Base-by-base conservation (phyloP, 257 asterid species). In the Fraxinus americana region DNA sequence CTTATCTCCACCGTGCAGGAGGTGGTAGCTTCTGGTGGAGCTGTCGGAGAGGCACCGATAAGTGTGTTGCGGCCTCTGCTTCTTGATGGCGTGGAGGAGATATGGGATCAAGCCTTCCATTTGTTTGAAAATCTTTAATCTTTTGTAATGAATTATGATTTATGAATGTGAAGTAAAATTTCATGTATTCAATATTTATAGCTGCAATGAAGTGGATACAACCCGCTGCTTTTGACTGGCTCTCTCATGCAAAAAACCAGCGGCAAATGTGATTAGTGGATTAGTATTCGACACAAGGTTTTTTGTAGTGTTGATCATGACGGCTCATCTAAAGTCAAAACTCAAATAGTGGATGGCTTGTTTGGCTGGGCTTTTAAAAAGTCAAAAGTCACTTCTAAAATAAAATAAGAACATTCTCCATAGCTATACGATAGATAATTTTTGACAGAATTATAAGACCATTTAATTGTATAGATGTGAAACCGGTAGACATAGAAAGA, bases 31-130 rank as follows among this genome's bases (percentile, higher is more conserved):
- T 52, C 95, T 87, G 82, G 74, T 82, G 71, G 97, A 89, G 87
- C 79, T 82, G n/a, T 83, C 88, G 2, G 97, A 88, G 21, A 88
- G 86, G 80, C 90, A 84, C 71, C 90, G 90, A 78, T 82, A 84
- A 57, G 82, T 75, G 61, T 70, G 80, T 6, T 85, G 86, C 45
- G 87, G 87, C 76, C 25, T 82, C 34, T 88, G 90, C 81, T 85
- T 91, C 92, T 88, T 91, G 81, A 88, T 16, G 70, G 90, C 90
- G 11, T 82, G 87, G 75, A 91, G 35, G 83, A 91, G 85, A 71
- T 84, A 82, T 54, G 97, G 94, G 78, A 91, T 90, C 14, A 91
- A 68, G 72, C 97, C 97, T 87, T 91, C 97, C 97, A 91, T 91
- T 71, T 71, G 39, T 54, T 39, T 16, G 72, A 41, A 27, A 70